A percentile compares a stretch with the other conserved stretches of the same genome.
These are phyloP conservation scores for Plasmodium vivax DNA, from an alignment of 169 alveolate species.

Conservation along the genomic window DNA sequence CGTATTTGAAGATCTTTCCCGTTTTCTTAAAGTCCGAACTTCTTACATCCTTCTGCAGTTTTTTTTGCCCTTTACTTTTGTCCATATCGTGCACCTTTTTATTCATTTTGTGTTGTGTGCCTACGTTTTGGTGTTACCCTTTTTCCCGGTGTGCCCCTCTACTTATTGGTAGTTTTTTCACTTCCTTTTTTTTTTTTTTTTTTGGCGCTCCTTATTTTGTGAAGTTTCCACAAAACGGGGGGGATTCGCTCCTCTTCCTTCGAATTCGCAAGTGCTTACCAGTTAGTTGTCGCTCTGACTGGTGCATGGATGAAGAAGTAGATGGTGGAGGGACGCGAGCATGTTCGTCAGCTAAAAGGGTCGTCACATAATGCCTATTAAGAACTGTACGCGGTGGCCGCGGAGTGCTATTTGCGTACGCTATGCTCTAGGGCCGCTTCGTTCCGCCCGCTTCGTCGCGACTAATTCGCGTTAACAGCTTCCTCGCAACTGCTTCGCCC, in stretches of 20 bases:
- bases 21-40: constrained; percentile 25
- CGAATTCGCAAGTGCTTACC: not conserved
- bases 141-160: not conserved
- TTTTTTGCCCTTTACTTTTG: not conserved
- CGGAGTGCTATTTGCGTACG: not conserved
- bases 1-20: constrained; percentile 26
- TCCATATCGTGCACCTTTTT: constrained; percentile 12
- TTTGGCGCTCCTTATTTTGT: not conserved
- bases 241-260: not conserved
- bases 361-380: not conserved
- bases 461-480: not conserved
- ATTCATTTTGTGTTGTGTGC: constrained; percentile 3
- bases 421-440: not conserved
- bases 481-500: not conserved
- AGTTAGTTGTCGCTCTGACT: not conserved
- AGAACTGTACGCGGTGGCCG: not conserved
- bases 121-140: not conserved
- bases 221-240: not conserved
- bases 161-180: not conserved
- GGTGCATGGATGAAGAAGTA: not conserved
- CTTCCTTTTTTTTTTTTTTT: not conserved
- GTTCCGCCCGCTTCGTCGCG: not conserved
- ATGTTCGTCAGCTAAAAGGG: not conserved
- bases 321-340: not conserved
- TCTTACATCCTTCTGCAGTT: constrained; percentile 1